Base-by-base conservation (phyloP, 2,329 filamentous ascomycete genomes). In the Talaromyces islandicus region DNA sequence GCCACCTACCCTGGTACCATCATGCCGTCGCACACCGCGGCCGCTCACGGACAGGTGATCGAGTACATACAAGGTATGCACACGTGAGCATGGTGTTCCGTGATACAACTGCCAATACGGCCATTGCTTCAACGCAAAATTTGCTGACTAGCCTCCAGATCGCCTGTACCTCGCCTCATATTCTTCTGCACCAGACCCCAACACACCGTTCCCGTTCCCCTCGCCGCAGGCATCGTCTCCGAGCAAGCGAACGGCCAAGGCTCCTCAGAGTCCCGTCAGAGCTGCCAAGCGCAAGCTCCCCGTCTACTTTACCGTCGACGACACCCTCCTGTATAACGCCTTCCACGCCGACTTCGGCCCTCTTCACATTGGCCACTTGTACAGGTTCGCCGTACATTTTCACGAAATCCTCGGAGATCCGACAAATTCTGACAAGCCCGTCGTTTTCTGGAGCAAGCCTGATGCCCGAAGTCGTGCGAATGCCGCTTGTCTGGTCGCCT, bases 271-370 rank as follows among this genome's bases (percentile, higher is more conserved):
- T 24, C 81, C 85, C 19, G 81, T 75, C n/a, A 71, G 77, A 61
- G 75, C 81, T n/a, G 77, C 81, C 57, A 85, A 83, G 66, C 79
- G 74, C 51, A 75, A 78, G 56, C 78, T 87, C 59, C 94, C 94
- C 0, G 92, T 90, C 73, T 99, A 97, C 79, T 99, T 99, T 77
- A 93, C 91, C 56, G 88, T 97, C 66, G 94, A 99, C 73, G 91
- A 96, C 72, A 88, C 83, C 46, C 86, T 99, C 51, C 83, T 96
- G 53, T 99, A 99, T 83, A 99, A 99, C 75, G 92, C 93, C 32
- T 99, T 99, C 77, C 92, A 97, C 78, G 92, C 95, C 70, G 94
- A 99, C 78, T 99, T 99, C 75, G 94, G 94, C 69, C 94, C 94
- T 70, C 82, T 99, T 62, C 94, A 99, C 80, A 96, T 99, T 67